Conservation (phyloP, 768 basidiomycete species). For the Tephrocybe sp. region DNA sequence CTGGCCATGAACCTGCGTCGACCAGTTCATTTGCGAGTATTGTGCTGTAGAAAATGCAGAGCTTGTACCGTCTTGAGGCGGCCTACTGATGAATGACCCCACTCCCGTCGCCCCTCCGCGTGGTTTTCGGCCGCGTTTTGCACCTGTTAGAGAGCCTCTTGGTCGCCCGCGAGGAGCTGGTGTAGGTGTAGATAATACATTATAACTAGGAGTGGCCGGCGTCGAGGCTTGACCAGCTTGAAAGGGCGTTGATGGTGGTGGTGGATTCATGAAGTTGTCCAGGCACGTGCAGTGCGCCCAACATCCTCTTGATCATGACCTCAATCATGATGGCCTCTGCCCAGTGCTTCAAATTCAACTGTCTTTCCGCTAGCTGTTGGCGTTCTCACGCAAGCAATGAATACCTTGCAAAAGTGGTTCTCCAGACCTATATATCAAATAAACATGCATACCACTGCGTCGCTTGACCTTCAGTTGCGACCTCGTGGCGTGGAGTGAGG, state of each 20-base stretch:
- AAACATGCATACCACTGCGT: no score
- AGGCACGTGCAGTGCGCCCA: conserved; percentile 1
- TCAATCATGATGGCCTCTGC: no score
- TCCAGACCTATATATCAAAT: no score
- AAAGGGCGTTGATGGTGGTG: conserved; percentile 13
- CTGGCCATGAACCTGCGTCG: conserved; percentile 3
- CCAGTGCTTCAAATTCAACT: no score
- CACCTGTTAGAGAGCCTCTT: conserved; percentile 30
- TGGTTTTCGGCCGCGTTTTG: conserved; percentile 50
- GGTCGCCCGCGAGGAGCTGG: conserved; percentile 29
- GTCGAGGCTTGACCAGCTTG: not conserved
- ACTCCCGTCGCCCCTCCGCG: conserved; percentile 30
- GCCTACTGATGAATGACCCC: conserved; percentile 1
- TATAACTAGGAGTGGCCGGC: not conserved
- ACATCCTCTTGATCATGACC: not conserved
- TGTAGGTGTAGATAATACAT: conserved; percentile 7
- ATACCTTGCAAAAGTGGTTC: no score
- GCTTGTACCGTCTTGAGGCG: not conserved
- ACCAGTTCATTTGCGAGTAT: conserved; percentile 12
- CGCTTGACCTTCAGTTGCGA: no score
- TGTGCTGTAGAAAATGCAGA: not conserved
- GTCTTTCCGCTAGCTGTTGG: no score
- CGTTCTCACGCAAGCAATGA: no score
- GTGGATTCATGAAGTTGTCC: conserved; percentile 12
- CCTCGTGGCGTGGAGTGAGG: no score